These are phyloP conservation scores for Phytopythium delawarense DNA, from an alignment of 352 stramenopile species.

Conservation along the genomic window DNA sequence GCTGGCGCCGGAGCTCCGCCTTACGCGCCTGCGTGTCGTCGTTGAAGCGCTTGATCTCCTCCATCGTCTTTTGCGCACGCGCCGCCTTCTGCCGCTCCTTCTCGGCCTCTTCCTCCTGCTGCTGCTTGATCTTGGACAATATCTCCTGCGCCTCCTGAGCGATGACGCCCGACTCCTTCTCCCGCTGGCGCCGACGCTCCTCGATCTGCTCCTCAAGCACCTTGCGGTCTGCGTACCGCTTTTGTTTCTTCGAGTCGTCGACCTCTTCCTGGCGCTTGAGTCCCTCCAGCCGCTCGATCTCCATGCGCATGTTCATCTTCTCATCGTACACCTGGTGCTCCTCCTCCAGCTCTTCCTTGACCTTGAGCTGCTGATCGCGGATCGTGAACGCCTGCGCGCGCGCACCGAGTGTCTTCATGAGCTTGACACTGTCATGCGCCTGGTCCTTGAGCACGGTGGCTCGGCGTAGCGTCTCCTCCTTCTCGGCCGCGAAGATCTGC, in stretches of 20 bases:
- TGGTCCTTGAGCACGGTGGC: conserved; percentile 65
- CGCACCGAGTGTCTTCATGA: conserved; percentile 91
- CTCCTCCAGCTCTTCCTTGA: conserved; percentile 60
- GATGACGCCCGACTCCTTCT: conserved; percentile 34
- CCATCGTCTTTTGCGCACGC: conserved; percentile 52
- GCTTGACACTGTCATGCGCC: conserved; percentile 90
- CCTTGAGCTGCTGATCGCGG: conserved; percentile 88
- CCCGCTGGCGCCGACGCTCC: conserved; percentile 43
- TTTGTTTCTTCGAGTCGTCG: conserved; percentile 87
- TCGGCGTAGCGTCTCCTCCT: conserved; percentile 48
- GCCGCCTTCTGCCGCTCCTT: conserved; percentile 67
- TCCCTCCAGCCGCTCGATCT: conserved; percentile 91
- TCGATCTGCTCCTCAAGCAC: conserved; percentile 88
- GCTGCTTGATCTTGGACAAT: conserved; percentile 76
- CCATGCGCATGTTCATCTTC: conserved; percentile 94
- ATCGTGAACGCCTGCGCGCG: conserved; percentile 93
- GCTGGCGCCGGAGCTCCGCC: conserved; percentile 60
- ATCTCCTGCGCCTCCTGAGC: conserved; percentile 89
- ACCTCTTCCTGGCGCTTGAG: conserved; percentile 88
- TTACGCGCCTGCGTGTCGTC: conserved; percentile 43
- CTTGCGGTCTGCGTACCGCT: conserved; percentile 75
- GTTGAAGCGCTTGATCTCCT: conserved; percentile 74
- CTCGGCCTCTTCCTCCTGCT: conserved; percentile 63
- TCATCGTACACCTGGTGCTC: conserved; percentile 89
- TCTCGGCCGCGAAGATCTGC: conserved; percentile 67